Conservation (phyloP, 441 rosid genomes). For the Gossypium aridum region DNA sequence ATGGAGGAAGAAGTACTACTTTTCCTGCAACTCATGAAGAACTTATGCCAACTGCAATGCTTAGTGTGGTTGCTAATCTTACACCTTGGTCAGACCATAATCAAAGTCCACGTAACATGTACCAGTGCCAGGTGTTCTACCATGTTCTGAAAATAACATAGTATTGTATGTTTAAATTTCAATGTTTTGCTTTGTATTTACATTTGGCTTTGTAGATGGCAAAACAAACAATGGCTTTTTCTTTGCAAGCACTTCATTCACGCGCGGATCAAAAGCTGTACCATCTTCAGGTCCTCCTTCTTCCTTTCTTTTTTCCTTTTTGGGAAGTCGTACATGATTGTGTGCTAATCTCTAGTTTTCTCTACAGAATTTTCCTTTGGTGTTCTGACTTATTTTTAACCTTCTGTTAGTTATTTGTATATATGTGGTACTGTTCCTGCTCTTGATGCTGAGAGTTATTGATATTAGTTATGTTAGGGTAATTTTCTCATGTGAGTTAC, state of each 20-base stretch:
- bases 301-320: not conserved
- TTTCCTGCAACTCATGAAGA: constrained; percentile 94
- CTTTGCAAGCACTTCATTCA: constrained; percentile 67
- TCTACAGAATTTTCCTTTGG: not conserved
- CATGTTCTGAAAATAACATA: constrained; percentile 6
- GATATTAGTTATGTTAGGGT: not conserved
- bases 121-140: constrained; percentile 80
- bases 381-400: not conserved
- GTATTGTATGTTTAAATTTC: constrained; percentile 4
- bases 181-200: not conserved
- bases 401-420: not conserved
- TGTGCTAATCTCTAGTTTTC: not conserved
- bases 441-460: not conserved
- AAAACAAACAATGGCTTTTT: constrained; percentile 94
- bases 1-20: constrained; percentile 67
- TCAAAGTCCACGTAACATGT: constrained; percentile 99
- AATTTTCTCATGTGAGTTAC: not conserved
- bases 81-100: constrained; percentile 99
- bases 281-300: constrained; percentile 73
- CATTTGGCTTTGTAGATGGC: constrained; percentile 61
- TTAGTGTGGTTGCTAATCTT: constrained; percentile 97
- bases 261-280: constrained; percentile 97
- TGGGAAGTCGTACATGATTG: not conserved
- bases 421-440: not conserved
- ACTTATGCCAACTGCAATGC: constrained; percentile 90